Conservation (phyloP, 495 filamentous ascomycete species). For the Pyronema omphalodes region DNA sequence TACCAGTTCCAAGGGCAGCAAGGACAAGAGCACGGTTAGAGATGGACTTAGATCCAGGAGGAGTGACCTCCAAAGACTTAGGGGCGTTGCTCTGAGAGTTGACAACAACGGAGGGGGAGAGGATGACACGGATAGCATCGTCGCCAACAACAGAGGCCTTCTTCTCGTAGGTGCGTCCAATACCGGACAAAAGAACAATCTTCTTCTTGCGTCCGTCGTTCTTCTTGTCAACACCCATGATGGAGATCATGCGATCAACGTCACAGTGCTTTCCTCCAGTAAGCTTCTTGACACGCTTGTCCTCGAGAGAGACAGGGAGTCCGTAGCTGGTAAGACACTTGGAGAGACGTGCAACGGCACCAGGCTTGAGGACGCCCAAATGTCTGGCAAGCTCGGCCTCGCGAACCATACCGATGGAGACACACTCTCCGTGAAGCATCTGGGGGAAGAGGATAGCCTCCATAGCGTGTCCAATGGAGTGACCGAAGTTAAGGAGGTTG, state of each 20-base stretch:
- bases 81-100: constrained; percentile 24
- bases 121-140: constrained; percentile 60
- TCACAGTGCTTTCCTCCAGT: constrained; percentile 79
- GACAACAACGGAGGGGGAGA: constrained; percentile 64
- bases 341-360: constrained; percentile 70
- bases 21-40: constrained; percentile 89
- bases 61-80: constrained; percentile 46
- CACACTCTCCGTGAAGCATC: constrained; percentile 84
- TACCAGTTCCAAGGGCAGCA: constrained; percentile 74
- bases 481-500: constrained; percentile 92
- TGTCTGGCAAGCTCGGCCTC: constrained; percentile 86
- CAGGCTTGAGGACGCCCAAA: constrained; percentile 68
- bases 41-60: constrained; percentile 93
- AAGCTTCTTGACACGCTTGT: constrained; percentile 65
- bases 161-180: constrained; percentile 71
- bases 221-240: constrained; percentile 98
- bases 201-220: constrained; percentile 92
- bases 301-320: constrained; percentile 67
- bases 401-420: constrained; percentile 95
- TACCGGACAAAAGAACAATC: constrained; percentile 81
- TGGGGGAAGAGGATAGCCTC: constrained; percentile 93
- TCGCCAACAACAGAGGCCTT: constrained; percentile 79
- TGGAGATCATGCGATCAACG: constrained; percentile 69
- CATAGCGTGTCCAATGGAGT: constrained; percentile 93
- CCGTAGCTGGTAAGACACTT: constrained; percentile 92